Evolutionary conservation across 768 basidiomycete species (phyloP), one percentile per base, ranked within the genome.

Genomic region (Collybia sp.): DNA sequence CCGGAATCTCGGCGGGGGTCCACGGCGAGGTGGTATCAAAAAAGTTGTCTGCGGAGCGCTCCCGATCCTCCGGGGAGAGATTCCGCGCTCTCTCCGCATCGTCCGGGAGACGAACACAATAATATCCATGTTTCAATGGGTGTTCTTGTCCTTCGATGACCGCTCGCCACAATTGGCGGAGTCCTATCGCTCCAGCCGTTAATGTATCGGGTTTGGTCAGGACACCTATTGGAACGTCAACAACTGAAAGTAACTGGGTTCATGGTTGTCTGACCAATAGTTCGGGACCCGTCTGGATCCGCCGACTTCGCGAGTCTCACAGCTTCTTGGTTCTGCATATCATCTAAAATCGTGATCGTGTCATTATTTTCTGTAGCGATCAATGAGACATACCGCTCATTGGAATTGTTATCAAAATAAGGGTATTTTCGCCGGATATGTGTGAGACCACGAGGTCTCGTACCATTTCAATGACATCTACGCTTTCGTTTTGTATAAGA

Each of bases 141-240:
- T 85, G 62, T 39, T 59, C 35, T 36, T 65, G 66, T 30, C 77
- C 79, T 47, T 77, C 68, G 5, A 86, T 60, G 2, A 80, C 65
- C 0, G 71, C 65, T n/a, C 67, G 62, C 82, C 84, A 86, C 20
- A 32, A 37, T 30, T 65, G 39, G 12, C 64, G 72, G 38, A 67
- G 38, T 35, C 71, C 65, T 3, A 57, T 69, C 2, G 73, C 65
- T 9, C 80, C 80, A 0, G 51, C 36, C 1, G 63, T 57, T 1
- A 88, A 59, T 3, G 60, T 68, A 51, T 89, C 87, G 0, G 83
- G 80, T 52, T 88, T 88, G 0, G 86, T 88, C 9, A 87, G 68
- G 1, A 88, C 75, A 5, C 81, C 85, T 87, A 50, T 1, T 6
- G 19, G 4, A 16, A 37, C 2, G 6, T 17, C 8, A 30, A n/a